Percentiles rank a stretch among this genome's conserved stretches.
Evolutionary conservation across 1,139 yeast species (phyloP).

Genomic region (Scheffersomyces illinoinensis): DNA sequence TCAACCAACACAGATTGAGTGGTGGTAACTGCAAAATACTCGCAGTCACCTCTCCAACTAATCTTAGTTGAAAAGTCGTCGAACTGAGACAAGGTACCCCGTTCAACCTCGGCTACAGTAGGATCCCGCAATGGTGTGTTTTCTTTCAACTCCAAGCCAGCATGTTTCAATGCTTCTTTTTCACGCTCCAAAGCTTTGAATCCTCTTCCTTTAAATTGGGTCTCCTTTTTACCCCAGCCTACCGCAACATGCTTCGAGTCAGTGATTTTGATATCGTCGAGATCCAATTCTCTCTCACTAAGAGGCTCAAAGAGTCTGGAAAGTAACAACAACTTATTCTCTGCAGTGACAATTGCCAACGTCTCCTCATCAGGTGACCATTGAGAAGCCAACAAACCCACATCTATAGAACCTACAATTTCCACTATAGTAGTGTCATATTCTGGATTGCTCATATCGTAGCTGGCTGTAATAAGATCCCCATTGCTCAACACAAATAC

Average conservation of each 20-base stretch:
- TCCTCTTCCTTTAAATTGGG: slow-evolving; percentile 95
- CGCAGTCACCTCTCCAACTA: slow-evolving; percentile 97
- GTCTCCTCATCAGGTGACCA: slow-evolving; percentile 97
- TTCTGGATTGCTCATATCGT: slow-evolving; percentile 51
- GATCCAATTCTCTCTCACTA: slow-evolving; percentile 57
- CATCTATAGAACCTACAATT: slow-evolving; percentile 84
- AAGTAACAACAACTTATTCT: slow-evolving; percentile 61
- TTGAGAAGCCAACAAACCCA: slow-evolving; percentile 66
- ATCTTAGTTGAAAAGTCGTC: slow-evolving; percentile 51
- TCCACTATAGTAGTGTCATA: slow-evolving; percentile 58
- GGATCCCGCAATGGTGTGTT: slow-evolving; percentile 78
- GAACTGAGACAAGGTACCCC: slow-evolving; percentile 59
- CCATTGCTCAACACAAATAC: slow-evolving; percentile 66
- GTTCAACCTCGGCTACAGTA: slow-evolving; percentile 77
- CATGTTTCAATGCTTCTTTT: slow-evolving; percentile 55
- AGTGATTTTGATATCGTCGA: slow-evolving; percentile 59
- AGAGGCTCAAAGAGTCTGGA: slow-evolving; percentile 83
- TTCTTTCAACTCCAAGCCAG: slow-evolving; percentile 62
- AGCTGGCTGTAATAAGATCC: slow-evolving; percentile 68
- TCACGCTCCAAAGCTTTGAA: slow-evolving; percentile 79
- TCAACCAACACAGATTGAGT: slow-evolving; percentile 53
- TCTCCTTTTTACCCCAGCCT: slow-evolving; percentile 98
- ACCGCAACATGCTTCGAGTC: slow-evolving; percentile 88
- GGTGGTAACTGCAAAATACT: slow-evolving; percentile 69
- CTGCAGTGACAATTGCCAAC: slow-evolving; percentile 65